Evolutionary conservation across 2,329 filamentous ascomycete genomes (phyloP), one percentile per base, ranked within the genome.

Genomic region (Aureobasidium sp.): DNA sequence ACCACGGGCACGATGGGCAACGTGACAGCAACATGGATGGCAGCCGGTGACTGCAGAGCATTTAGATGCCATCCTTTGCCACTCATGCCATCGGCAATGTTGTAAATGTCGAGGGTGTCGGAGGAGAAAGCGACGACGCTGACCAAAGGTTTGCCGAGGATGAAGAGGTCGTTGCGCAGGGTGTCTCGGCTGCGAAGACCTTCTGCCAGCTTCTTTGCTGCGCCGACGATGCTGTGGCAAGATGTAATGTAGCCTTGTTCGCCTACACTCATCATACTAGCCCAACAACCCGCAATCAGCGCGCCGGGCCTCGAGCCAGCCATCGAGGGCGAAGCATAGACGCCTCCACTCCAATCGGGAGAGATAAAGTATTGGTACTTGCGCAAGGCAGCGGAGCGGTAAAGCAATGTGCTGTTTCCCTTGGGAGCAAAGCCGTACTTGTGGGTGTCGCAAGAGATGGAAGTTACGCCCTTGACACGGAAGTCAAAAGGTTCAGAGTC

Each of bases 361-460:
- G 88, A 90, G 73, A 99, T 88, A 76, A 96, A 99, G 81, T 99
- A 99, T 76, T 99, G 94, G 76, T 96, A 93, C 62, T 86, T 85
- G 68, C 94, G 86, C 67, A 95, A 84, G 51, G 84, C 78, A 37
- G 87, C 83, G 49, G 86, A 89, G 69, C 94, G 90, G 82, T 99
- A 99, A 45, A 99, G 82, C 15, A 96, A 82, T 1, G 91, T 94
- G 58, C 89, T 94, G 82, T 96, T 99, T 68, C 94, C 94, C 79
- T 99, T 99, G 59, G 94, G 94, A 1, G 94, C 94, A 72, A 99
- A 99, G 41, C 94, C 94, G 74, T 99, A 99, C 76, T 99, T 99
- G 83, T 99, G 94, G 2, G 94, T 99, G 74, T 99, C 94, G 74
- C 92, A 95, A 67, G 87, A 91, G 75, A 99, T 97, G 74, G 88